Percentiles rank a stretch among this genome's conserved stretches.
Conservation (phyloP, 2,329 filamentous ascomycete species). For the Metarhizium guizhouense region DNA sequence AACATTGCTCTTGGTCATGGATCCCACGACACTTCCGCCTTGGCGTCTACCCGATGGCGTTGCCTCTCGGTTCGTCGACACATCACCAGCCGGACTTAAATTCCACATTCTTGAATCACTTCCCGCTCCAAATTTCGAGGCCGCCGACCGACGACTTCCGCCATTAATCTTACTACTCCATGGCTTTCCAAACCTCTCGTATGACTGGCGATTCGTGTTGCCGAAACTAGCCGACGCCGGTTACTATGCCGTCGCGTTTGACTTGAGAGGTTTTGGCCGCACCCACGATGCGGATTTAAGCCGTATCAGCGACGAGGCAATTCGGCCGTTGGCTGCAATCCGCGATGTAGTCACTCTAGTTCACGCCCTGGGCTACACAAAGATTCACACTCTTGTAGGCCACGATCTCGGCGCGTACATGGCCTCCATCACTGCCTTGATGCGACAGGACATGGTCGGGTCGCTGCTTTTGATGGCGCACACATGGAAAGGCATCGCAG, state of each 20-base stretch:
- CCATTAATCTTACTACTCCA: conserved; percentile 55
- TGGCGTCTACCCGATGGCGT: conserved; percentile 40
- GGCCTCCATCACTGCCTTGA: conserved; percentile 49
- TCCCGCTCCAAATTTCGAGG: conserved; percentile 25
- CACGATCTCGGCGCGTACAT: conserved; percentile 60
- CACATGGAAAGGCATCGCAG: neutral
- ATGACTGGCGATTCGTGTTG: conserved; percentile 59
- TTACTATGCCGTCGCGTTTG: conserved; percentile 57
- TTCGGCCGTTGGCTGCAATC: conserved; percentile 41
- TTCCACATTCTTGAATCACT: conserved; percentile 47
- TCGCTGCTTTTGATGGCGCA: conserved; percentile 51
- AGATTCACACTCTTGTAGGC: conserved; percentile 51
- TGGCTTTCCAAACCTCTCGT: conserved; percentile 61
- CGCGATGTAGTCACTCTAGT: conserved; percentile 54
- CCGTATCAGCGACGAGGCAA: conserved; percentile 25
- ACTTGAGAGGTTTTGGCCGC: conserved; percentile 60
- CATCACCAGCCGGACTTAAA: conserved; percentile 41
- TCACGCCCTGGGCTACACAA: conserved; percentile 48
- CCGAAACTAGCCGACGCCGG: conserved; percentile 47
- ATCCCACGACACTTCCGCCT: neutral
- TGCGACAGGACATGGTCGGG: conserved; percentile 55
- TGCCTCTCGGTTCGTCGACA: conserved; percentile 43
- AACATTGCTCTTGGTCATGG: neutral
- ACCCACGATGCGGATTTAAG: conserved; percentile 40
- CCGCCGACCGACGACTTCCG: conserved; percentile 11